Conservation (phyloP, 805 yeast species). For the Cyberlindnera euphorbiiphila region DNA sequence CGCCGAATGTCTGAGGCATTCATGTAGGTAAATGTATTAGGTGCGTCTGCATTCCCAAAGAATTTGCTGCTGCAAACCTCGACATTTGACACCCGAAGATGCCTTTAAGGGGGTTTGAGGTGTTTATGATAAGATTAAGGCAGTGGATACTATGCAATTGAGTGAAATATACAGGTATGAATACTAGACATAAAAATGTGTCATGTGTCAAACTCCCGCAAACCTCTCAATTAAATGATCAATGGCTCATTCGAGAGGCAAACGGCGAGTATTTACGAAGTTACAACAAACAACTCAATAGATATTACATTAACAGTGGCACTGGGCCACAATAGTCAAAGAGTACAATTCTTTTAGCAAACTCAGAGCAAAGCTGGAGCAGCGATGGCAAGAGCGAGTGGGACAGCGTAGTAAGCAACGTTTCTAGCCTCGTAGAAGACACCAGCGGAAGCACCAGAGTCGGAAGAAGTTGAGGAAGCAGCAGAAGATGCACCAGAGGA, state of each 20-base stretch:
- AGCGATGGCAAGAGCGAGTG: slow-evolving; percentile 13
- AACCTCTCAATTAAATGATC: no score
- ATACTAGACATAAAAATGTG: no score
- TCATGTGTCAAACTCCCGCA: no score
- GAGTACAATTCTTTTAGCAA: background rate
- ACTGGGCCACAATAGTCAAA: slow-evolving; percentile 3
- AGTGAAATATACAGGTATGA: no score
- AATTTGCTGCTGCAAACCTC: no score
- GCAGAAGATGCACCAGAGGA: slow-evolving; percentile 7
- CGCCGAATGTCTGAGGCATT: background rate
- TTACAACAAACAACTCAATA: no score
- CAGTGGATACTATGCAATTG: no score
- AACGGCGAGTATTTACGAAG: no score
- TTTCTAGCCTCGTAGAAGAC: slow-evolving; percentile 11
- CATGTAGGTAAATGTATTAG: background rate
- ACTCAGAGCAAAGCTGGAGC: slow-evolving; percentile 17
- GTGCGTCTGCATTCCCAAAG: slow-evolving; percentile 1
- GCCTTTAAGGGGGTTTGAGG: no score
- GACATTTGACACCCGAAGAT: no score
- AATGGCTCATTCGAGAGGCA: no score
- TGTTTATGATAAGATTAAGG: no score
- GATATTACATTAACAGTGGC: background rate
- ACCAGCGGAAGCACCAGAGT: slow-evolving; percentile 6
- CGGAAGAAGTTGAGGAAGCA: slow-evolving; percentile 2
- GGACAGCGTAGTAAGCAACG: slow-evolving; percentile 14